Base-by-base conservation (phyloP, 176 grass and related monocot species). In the Oryza longistaminata region DNA sequence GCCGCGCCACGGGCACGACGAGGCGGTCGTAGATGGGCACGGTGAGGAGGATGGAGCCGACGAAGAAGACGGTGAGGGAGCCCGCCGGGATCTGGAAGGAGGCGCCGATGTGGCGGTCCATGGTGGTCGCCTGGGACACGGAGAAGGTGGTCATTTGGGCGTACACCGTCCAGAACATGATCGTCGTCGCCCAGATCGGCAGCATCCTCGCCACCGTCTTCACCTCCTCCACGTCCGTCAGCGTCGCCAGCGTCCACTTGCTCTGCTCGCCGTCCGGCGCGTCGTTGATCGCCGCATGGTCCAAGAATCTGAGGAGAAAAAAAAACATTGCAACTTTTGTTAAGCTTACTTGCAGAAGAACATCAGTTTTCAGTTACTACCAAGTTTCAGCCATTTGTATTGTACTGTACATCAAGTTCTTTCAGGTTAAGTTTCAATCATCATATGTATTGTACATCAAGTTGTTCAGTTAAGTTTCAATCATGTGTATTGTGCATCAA, bases 61-160 rank as follows among this genome's bases (percentile, higher is more conserved):
- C 96, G 64, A 99, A 99, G 88, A 99, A 99, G 84, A 94, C 93
- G 70, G 91, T 96, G 70, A 99, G 88, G 0, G 96, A 96, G 19
- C 91, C 96, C 0, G 96, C 85, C 0, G 96, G 96, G 17, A 99
- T 99, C 80, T 96, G 22, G 46, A 99, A 99, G 35, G 81, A 80
- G 2, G 58, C 0, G 19, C 91, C 82, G 69, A 99, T 73, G 90
- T 48, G 90, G 67, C 96, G 90, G 79, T 99, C 85, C 96, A 99
- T 99, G 70, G 90, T 96, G 50, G 84, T 94, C 17, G 96, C 96
- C 62, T 99, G 96, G 1, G 91, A 87, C 8, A 99, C 96, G 5
- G 96, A 99, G 88, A 99, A 99, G 50, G 96, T 99, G 50, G 91
- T 99, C 93, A 99, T 99, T 74, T 99, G 96, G 1, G 93, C 96